Percentiles rank a stretch among this genome's conserved stretches.
Evolutionary conservation across 768 basidiomycete genomes (phyloP).

Genomic region (Pisolithus microcarpus): DNA sequence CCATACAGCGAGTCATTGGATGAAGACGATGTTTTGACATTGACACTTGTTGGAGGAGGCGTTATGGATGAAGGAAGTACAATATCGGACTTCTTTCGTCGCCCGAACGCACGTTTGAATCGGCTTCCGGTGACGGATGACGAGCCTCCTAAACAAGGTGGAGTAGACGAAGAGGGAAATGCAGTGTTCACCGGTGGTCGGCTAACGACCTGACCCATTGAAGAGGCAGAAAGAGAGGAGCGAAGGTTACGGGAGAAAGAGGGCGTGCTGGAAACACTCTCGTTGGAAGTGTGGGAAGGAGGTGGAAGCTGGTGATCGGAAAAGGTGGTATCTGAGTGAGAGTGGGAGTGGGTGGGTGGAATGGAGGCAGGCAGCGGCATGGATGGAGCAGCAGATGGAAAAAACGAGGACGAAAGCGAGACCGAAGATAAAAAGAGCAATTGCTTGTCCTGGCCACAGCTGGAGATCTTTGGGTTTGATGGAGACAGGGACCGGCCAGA

Average conservation of each 20-base stretch:
- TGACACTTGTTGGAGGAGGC: constrained; percentile 15
- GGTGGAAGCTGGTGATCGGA: constrained; percentile 37
- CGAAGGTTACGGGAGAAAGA: constrained; percentile 17
- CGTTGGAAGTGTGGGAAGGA: constrained; percentile 27
- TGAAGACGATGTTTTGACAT: constrained; percentile 13
- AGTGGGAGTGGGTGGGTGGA: constrained; percentile 24
- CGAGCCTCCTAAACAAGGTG: constrained; percentile 17
- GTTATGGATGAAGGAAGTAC: constrained; percentile 10
- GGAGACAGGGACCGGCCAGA: constrained; percentile 11
- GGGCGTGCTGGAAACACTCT: constrained; percentile 25
- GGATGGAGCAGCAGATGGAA: constrained; percentile 36
- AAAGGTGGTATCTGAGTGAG: constrained; percentile 34
- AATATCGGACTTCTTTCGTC: constrained; percentile 27
- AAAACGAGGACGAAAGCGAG: constrained; percentile 39
- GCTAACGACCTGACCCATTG: constrained; percentile 31
- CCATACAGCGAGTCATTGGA: constrained; percentile 11
- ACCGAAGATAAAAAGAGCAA: constrained; percentile 33
- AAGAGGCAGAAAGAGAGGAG: constrained; percentile 17
- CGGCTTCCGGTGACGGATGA: constrained; percentile 19
- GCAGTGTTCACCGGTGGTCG: constrained; percentile 21
- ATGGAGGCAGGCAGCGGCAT: constrained; percentile 33
- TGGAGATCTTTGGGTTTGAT: constrained; percentile 17
- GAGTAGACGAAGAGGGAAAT: constrained; percentile 23
- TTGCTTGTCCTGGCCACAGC: constrained; percentile 32
- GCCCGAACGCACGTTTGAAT: constrained; percentile 26